Evolutionary conservation across 225 moss, liverwort and hornwort genomes (phyloP).

Genomic region (Marchantia paleacea): DNA sequence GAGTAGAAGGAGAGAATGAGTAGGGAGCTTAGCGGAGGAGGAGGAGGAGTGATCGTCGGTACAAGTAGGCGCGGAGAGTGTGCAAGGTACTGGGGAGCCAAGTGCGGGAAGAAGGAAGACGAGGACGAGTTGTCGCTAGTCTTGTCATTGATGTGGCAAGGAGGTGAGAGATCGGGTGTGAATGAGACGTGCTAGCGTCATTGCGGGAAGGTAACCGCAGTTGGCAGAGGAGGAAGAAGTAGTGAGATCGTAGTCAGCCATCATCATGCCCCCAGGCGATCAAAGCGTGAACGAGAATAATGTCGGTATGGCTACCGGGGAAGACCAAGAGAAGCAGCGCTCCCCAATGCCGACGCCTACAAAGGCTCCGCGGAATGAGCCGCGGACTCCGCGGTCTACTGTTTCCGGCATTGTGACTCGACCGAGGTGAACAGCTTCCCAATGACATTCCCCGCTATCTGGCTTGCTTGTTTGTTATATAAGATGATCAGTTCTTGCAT

Average conservation of each 20-base stretch:
- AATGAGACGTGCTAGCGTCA: background rate
- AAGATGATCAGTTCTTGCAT: background rate
- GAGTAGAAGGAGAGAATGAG: background rate
- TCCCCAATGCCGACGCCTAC: constrained; percentile 22
- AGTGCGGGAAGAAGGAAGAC: background rate
- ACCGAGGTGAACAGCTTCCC: constrained; percentile 5
- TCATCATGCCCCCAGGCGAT: constrained; percentile 39
- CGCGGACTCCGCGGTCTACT: constrained; percentile 33
- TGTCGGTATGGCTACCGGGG: constrained; percentile 16
- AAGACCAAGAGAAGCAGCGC: constrained; percentile 29
- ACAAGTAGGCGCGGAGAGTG: background rate
- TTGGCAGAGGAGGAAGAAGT: constrained; percentile 2
- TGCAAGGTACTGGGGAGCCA: background rate
- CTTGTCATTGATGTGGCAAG: background rate
- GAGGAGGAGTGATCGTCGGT: background rate
- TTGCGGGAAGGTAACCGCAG: background rate
- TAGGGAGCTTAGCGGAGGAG: background rate
- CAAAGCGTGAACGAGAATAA: constrained; percentile 28
- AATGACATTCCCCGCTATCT: background rate
- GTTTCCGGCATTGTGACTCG: constrained; percentile 30
- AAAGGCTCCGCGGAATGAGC: constrained; percentile 25
- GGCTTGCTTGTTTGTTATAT: background rate
- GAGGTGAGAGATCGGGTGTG: background rate
- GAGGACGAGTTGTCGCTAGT: background rate
- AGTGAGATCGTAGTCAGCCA: background rate